phyloP scores from a whole-genome alignment of 2,329 filamentous ascomycete species.

The Aschersonia sp. region DNA sequence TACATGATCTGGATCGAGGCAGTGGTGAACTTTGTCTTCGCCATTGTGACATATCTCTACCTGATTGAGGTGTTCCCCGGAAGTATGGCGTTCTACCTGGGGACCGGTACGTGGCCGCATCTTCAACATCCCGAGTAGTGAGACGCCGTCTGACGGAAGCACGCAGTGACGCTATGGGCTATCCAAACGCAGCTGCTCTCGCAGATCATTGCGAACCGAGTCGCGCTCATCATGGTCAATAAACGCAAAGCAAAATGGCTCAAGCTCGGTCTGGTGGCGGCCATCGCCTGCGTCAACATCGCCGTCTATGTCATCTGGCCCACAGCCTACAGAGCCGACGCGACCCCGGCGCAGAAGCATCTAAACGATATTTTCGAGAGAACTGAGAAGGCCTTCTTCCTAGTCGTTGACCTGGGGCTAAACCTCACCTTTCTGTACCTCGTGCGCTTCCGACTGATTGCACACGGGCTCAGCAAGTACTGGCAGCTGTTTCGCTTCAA shows the following conservation, averaged over 20 bases:
- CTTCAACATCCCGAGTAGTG: not conserved
- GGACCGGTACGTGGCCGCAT: constrained; percentile 2
- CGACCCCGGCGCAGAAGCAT: constrained; percentile 3
- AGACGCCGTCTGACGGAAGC: not conserved
- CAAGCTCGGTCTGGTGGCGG: constrained; percentile 19
- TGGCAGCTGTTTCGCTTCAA: constrained; percentile 33
- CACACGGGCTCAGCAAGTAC: constrained; percentile 34
- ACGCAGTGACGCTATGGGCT: constrained; percentile 6
- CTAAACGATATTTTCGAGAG: constrained; percentile 11
- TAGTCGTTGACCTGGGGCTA: constrained; percentile 30
- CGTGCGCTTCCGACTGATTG: constrained; percentile 29
- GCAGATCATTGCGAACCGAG: constrained; percentile 30
- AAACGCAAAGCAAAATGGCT: constrained; percentile 16
- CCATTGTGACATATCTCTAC: constrained; percentile 12
- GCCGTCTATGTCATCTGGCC: constrained; percentile 26
- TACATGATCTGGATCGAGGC: constrained; percentile 14
- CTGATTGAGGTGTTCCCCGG: constrained; percentile 8
- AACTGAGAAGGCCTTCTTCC: constrained; percentile 29
- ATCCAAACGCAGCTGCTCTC: constrained; percentile 24
- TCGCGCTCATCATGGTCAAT: constrained; percentile 24
- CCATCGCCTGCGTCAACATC: constrained; percentile 22
- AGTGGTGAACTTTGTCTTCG: constrained; percentile 11
- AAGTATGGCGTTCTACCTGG: constrained; percentile 2
- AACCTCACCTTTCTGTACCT: constrained; percentile 34
- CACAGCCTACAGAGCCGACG: constrained; percentile 12